phyloP scores from a whole-genome alignment of 1,139 yeast genomes.

The Kodamaea ohmeri region DNA sequence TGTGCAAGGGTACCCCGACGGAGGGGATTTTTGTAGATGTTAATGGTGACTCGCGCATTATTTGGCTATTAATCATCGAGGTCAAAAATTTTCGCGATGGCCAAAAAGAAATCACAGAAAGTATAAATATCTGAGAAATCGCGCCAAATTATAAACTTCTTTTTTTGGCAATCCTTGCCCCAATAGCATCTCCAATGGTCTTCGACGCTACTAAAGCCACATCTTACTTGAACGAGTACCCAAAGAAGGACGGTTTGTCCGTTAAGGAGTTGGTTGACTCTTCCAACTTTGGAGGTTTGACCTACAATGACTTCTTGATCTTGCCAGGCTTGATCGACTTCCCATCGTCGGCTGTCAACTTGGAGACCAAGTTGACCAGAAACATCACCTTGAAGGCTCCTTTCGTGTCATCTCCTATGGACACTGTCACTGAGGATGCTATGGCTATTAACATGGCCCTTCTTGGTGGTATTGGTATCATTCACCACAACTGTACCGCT shows the following conservation, averaged over 20 bases:
- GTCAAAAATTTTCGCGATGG: constrained; percentile 15
- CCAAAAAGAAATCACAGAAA: constrained; percentile 3
- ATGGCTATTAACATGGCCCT: constrained; percentile 99
- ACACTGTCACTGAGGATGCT: constrained; percentile 93
- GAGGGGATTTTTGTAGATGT: neutral
- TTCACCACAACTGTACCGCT: constrained; percentile 94
- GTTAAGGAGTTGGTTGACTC: constrained; percentile 88
- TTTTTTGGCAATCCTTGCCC: constrained; percentile 49
- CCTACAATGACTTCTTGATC: constrained; percentile 93
- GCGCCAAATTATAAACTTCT: constrained; percentile 18
- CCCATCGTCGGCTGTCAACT: constrained; percentile 71
- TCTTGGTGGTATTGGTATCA: constrained; percentile 98
- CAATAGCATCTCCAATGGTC: constrained; percentile 27
- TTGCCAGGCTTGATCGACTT: constrained; percentile 94
- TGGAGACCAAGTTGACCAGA: constrained; percentile 87
- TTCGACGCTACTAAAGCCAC: constrained; percentile 66
- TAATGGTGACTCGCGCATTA: neutral
- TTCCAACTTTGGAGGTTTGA: constrained; percentile 86
- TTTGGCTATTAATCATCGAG: constrained; percentile 6
- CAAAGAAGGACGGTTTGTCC: constrained; percentile 80
- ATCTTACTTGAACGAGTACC: constrained; percentile 62
- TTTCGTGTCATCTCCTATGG: constrained; percentile 98
- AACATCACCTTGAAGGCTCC: constrained; percentile 90
- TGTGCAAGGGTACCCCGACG: neutral
- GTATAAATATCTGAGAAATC: neutral